Base-by-base conservation (phyloP, 305 asterid species). In the Fraxinus platypoda region DNA sequence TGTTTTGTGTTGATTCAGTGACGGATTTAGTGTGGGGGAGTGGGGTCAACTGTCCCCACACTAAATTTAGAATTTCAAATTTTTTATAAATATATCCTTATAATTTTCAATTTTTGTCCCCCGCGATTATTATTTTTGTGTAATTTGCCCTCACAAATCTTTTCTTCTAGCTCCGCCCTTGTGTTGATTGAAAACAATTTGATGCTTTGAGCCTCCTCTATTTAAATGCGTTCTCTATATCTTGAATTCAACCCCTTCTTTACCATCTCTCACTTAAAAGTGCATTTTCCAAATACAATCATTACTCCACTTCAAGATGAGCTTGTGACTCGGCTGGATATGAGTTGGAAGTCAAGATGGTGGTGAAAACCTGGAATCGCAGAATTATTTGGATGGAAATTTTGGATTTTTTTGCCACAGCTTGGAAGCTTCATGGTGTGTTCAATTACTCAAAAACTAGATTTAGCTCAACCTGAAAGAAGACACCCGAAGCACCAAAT, bases 401-500 rank as follows among this genome's bases (percentile, higher is more conserved):
- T 19, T n/a, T 15, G 66, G 8, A 54, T 52, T 54, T 54, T 54
- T n/a, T 54, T n/a, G 57, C 57, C n/a, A 46, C 49, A 41, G 57
- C 57, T 46, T 12, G n/a, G 49, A 43, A 12, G 57, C 57, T 46
- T 46, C n/a, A 46, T 13, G 57, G 59, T 49, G 59, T 13, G 59
- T 49, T 49, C 59, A 15, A 49, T 49, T 15, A 49, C 59, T 3
- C 12, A 57, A 17, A 57, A 57, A 19, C 26, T n/a, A 41, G 52
- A 41, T 41, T 41, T 41, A 41, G 52, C 52, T 41, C 52, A 41
- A 41, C 11, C 8, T 57, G 66, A 49, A 46, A 35, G 2, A 66
- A 37, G 35, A 21, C 49, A 21, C 9, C 8, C 62, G 9, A 35
- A 76, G 30, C 19, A 38, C 31, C 41, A 97, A 23, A 95, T 98